A percentile compares a stretch with the other conserved stretches of the same genome.
phyloP scores from a whole-genome alignment of 2,329 filamentous ascomycete genomes.

The Curvularia hawaiiensis region DNA sequence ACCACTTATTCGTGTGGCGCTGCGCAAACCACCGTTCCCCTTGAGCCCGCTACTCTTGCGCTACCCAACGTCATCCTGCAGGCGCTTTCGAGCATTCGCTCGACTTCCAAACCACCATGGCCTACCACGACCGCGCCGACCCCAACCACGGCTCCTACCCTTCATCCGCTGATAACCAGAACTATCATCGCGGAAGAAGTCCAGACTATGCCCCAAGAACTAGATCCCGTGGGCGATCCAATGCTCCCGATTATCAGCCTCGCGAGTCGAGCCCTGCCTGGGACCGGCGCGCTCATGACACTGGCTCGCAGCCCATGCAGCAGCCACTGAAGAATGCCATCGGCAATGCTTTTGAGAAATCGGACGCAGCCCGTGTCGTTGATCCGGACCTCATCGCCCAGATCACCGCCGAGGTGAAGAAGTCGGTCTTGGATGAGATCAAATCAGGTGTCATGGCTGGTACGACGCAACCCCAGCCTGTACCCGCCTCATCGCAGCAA shows the following conservation, averaged over 20 bases:
- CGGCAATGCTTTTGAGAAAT: conserved; percentile 60
- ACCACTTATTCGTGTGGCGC: conserved; percentile 31
- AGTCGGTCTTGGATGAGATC: conserved; percentile 51
- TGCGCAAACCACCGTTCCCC: conserved; percentile 16
- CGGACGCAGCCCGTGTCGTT: conserved; percentile 56
- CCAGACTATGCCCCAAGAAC: conserved; percentile 30
- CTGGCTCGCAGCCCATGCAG: conserved; percentile 44
- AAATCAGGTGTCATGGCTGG: conserved; percentile 50
- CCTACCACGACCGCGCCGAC: conserved; percentile 27
- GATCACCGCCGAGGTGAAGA: conserved; percentile 64
- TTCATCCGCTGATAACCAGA: conserved; percentile 29
- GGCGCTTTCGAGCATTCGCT: conserved; percentile 11
- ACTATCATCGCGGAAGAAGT: conserved; percentile 33
- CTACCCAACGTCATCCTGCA: conserved; percentile 27
- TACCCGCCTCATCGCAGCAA: conserved; percentile 43
- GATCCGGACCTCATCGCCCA: conserved; percentile 66
- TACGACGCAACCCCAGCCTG: conserved; percentile 38
- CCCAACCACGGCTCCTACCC: conserved; percentile 20
- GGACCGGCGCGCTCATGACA: conserved; percentile 12
- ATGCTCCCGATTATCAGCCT: conserved; percentile 36
- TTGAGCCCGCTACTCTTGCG: conserved; percentile 11
- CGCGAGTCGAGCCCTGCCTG: conserved; percentile 13
- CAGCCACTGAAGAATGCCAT: conserved; percentile 63
- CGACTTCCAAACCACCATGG: conserved; percentile 23
- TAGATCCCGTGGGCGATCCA: conserved; percentile 38